phyloP scores from a whole-genome alignment of 352 stramenopile genomes.

The Phytophthora nicotianae region DNA sequence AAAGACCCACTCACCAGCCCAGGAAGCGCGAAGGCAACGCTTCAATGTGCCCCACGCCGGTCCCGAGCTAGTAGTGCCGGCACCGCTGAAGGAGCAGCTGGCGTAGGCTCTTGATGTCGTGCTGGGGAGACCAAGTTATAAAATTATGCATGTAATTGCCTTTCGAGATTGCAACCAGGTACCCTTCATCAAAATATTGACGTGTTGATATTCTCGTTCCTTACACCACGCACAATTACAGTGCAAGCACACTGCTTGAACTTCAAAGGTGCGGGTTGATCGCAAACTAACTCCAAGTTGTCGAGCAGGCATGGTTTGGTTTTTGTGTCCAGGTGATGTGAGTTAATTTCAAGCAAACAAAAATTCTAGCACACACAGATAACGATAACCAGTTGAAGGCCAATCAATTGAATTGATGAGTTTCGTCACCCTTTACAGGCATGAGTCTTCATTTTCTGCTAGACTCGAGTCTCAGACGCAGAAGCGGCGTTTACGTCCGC shows the following conservation, averaged over 20 bases:
- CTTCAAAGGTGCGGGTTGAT: neutral
- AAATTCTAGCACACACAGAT: too few relatives aligned
- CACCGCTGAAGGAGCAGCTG: conserved; percentile 29
- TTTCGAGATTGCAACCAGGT: neutral
- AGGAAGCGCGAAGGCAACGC: conserved; percentile 26
- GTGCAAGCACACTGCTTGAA: neutral
- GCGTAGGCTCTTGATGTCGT: conserved; percentile 11
- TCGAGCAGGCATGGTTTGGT: too few relatives aligned
- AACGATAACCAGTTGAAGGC: too few relatives aligned
- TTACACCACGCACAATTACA: neutral
- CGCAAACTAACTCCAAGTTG: too few relatives aligned
- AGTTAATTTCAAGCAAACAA: too few relatives aligned
- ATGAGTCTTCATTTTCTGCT: neutral
- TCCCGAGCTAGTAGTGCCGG: conserved; percentile 24
- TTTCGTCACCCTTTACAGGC: neutral
- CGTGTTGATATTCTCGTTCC: neutral
- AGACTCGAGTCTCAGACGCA: neutral
- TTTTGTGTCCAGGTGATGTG: too few relatives aligned
- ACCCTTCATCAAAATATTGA: neutral
- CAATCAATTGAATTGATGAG: neutral
- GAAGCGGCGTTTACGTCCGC: too few relatives aligned
- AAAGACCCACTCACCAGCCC: conserved; percentile 19
- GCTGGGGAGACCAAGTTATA: conserved; percentile 19
- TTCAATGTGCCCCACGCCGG: conserved; percentile 13
- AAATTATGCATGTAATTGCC: conserved; percentile 2